These are phyloP conservation scores for Scedosporium dehoogii DNA, from an alignment of 2,329 filamentous ascomycete genomes.

Conservation along the genomic window DNA sequence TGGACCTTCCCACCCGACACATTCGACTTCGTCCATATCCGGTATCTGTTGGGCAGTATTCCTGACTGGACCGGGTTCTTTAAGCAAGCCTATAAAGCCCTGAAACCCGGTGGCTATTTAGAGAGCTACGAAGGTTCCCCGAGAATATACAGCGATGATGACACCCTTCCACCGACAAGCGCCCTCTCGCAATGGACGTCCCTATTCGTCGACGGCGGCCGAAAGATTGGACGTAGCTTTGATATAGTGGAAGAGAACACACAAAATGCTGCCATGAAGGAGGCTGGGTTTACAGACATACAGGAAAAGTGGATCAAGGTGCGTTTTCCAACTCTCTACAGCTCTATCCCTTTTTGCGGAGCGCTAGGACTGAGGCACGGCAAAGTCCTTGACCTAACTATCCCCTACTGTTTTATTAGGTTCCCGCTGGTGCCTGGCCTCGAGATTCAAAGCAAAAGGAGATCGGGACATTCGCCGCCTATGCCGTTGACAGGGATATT, in stretches of 20 bases:
- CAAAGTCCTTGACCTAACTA: no score
- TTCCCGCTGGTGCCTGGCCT: no score
- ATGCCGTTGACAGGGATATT: no score
- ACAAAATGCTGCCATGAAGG: constrained; percentile 18
- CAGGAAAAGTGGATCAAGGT: constrained; percentile 32
- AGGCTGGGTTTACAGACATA: constrained; percentile 29
- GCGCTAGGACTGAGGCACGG: no score
- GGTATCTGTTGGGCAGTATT: constrained; percentile 45
- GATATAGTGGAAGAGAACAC: constrained; percentile 19
- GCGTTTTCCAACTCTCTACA: no score
- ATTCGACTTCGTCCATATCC: constrained; percentile 53
- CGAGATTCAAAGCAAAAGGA: no score
- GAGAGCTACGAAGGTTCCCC: constrained; percentile 26
- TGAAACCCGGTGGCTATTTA: constrained; percentile 36
- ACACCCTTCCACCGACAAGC: constrained; percentile 12
- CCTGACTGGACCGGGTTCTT: constrained; percentile 44
- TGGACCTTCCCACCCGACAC: constrained; percentile 38
- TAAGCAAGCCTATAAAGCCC: constrained; percentile 35
- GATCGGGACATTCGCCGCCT: no score
- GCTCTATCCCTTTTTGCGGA: no score
- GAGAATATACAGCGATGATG: constrained; percentile 15
- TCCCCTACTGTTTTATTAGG: no score
- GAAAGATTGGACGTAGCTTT: constrained; percentile 21
- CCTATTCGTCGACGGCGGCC: constrained; percentile 22
- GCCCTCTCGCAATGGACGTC: constrained; percentile 24